Base-by-base conservation (phyloP, 2,329 filamentous ascomycete species). In the Escovopsis sp. region DNA sequence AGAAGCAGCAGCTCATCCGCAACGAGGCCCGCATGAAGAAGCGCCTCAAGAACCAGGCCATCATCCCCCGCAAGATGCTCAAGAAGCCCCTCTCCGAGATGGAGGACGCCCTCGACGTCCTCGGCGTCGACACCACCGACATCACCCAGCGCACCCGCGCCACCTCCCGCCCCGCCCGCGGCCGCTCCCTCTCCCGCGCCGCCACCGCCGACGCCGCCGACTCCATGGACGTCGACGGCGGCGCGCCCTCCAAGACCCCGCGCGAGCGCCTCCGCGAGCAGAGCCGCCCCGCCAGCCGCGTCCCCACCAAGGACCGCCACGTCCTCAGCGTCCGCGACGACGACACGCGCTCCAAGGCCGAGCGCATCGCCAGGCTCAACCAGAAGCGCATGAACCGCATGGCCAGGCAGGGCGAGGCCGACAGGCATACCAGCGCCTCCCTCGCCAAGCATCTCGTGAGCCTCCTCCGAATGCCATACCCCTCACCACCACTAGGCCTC, bases 351-450 rank as follows among this genome's bases (percentile, higher is more conserved):
- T 70, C 67, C 40, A 92, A 88, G 72, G 86, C 84, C 27, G 87
- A 94, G 59, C 77, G 79, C 51, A 66, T 92, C 55, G 71, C 76
- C 54, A 96, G 94, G 71, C 63, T 98, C 55, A 71, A 78, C 50
- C 92, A 98, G 77, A 86, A 88, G 71, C 88, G 86, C 74, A 94
- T 92, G 86, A 98, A 98, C 68, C 76, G 88, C 45, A 90, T 92
- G 80, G 90, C 90, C 31, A 78, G 87, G 58, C 84, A 92, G 69
- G 90, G 90, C 68, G 90, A 98, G 66, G 87, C 80, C 42, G 90
- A 98, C 69, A 76, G 92, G 55, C 88, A 96, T 63, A 76, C 76
- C 42, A 78, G 78, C 37, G 81, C 82, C 27, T 71, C 82, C 35
- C 62, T 93, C 60, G 74, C 78, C 43, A 98, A 93, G 66, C 90